Evolutionary conservation across 768 basidiomycete species (phyloP), one percentile per base, ranked within the genome.

Genomic region (Boletus barrowsii): DNA sequence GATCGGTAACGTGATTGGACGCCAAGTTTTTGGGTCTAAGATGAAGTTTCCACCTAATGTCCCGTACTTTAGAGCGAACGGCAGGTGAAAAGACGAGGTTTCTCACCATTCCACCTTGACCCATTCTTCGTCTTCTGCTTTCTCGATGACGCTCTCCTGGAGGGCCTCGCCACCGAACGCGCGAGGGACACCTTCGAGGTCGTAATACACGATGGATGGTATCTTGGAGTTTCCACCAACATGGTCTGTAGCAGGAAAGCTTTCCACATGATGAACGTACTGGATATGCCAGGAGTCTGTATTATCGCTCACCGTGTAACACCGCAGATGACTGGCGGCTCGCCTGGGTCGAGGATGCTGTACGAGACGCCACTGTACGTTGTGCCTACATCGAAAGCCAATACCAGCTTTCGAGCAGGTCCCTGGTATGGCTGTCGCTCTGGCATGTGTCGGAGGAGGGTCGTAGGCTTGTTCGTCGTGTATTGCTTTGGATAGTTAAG

Each of bases 341-440:
- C 64, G 8, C 67, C 70, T 33, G 70, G 68, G 46, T 62, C 60
- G 17, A 71, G 68, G 36, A 71, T 62, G 40, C 65, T 60, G 55
- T 81, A 81, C 0, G 76, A 78, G 10, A 81, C 69, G 4, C 78
- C 78, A 33, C 79, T 80, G 44, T 67, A 80, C 3, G 78, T 82
- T 2, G 77, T 82, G 9, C 81, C 81, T 3, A 82, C 63, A 51
- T 83, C 81, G 36, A 83, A 77, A 0, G 79, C 79, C 24, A 82
- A 56, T 5, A 81, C 74, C 7, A 82, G 67, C 53, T 75, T 75
- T 37, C 75, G 73, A 30, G 60, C 53, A 9, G 68, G n/a, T 17
- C 80, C 81, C 30, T 59, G 62, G 67, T 76, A 79, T 3, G 73
- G 71, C 32, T 66, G 58, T 62, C 76, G 59, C 43, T 62, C 62